A percentile compares a stretch with the other conserved stretches of the same genome.
phyloP scores from a whole-genome alignment of 306 rosid species.

The Gillenia trifoliata region DNA sequence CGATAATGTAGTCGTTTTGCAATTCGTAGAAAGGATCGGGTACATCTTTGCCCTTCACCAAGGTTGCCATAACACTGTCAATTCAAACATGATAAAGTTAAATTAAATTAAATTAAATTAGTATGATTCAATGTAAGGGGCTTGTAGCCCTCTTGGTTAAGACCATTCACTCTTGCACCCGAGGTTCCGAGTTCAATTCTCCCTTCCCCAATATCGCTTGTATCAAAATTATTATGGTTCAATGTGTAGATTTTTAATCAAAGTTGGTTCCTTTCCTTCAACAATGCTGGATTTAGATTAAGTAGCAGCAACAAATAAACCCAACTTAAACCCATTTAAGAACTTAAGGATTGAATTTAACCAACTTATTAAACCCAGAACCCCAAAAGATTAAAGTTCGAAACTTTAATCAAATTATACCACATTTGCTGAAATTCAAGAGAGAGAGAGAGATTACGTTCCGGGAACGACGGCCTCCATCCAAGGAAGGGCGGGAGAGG shows the following conservation, averaged over 20 bases:
- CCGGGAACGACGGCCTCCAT: constrained; percentile 83
- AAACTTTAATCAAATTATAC: neutral
- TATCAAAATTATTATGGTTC: neutral
- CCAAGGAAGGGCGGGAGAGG: constrained; percentile 72
- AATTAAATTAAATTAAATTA: too few relatives aligned
- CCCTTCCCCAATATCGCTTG: too few relatives aligned
- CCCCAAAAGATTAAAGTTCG: neutral
- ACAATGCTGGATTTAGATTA: neutral
- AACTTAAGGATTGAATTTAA: neutral
- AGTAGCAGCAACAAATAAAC: neutral
- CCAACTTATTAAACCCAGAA: neutral
- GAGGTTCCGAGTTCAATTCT: too few relatives aligned
- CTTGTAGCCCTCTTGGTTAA: neutral
- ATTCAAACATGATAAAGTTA: constrained; percentile 5
- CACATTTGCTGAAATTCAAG: neutral
- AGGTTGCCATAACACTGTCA: constrained; percentile 74
- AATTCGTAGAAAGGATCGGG: constrained; percentile 90
- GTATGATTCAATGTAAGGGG: too few relatives aligned
- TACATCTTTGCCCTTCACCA: constrained; percentile 69
- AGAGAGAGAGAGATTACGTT: constrained; percentile 49
- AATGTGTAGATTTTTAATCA: neutral
- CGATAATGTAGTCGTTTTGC: constrained; percentile 57
- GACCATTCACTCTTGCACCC: too few relatives aligned
- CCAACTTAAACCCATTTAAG: neutral
- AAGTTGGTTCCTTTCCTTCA: neutral